Base-by-base conservation (phyloP, 2,329 filamentous ascomycete genomes). In the Berkeleyomyces rouxiae region DNA sequence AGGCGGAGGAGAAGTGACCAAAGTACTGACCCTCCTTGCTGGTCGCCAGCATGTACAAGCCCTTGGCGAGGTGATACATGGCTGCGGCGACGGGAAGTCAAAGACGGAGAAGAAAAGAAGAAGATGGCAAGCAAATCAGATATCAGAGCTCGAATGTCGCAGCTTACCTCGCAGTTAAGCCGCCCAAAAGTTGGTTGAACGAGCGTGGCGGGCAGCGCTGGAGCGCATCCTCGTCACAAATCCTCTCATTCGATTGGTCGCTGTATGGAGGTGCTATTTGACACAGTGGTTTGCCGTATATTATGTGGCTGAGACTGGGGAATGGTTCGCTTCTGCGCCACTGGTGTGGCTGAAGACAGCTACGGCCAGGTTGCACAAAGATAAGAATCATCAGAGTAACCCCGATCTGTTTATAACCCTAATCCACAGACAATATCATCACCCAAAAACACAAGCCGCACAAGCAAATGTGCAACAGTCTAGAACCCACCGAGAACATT, bases 21-120 rank as follows among this genome's bases (percentile, higher is more conserved):
- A 63, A 49, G 59, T 64, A 62, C 74, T 68, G 70, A 90, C 90
- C 90, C 82, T 97, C 91, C 82, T 96, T 97, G 76, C 90, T 95
- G 16, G 92, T 97, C 63, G 90, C 92, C 72, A 96, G 89, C 70
- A 93, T 83, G 76, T 97, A 99, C 64, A 99, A 80, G 65, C 90
- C 91, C 74, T 96, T 96, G 70, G 89, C 85, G 69, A 99, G 84
- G 77, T 97, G 92, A 77, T 96, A 97, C 92, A 96, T 96, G 64
- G 61, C 64, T 36, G 59, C 39, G 31, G 58, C 6, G 36, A 11
- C 40, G 40, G 11, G 39, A 39, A 4, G n/a, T 13, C 11, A 37
- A 13, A n/a, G 10, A 33, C 16, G 33, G 33, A 37, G 51, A 13
- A 4, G 36, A 4, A 7, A 7, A 55, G 13, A 55, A 55, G 3